Base-by-base conservation (phyloP, 345 rosid genomes). In the Bruguiera gymnorhiza region DNA sequence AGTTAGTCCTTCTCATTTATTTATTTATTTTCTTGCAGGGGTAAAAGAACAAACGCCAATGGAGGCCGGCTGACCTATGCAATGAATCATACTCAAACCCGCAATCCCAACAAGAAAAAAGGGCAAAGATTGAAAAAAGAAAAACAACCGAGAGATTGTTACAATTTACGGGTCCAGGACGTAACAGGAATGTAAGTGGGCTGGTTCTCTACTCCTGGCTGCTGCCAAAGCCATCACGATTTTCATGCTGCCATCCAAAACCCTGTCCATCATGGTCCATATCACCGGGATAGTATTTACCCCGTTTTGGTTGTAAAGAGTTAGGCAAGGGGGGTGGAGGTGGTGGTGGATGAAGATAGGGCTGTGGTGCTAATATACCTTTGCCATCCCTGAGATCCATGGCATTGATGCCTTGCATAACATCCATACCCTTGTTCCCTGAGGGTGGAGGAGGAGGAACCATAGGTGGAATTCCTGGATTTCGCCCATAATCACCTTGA, bases 161-260 rank as follows among this genome's bases (percentile, higher is more conserved):
- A 19, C 36, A 32, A 61, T 23, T 55, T 43, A 43, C 23, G 18
- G 62, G 54, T 70, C 67, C n/a, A 32, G 50, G 21, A 50, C 21
- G 18, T 27, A 60, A 20, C 39, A 43, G 31, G 36, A 16, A 32
- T 10, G 39, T 20, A 8, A 3, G 27, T 29, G 26, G 60, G 58
- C 62, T 29, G 26, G 46, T 60, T 63, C 56, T 65, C 80, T 85
- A 86, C 20, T 87, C 91, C 55, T 82, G 89, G 73, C 83, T 62
- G 64, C 71, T 78, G 59, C 88, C 93, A 54, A 77, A 85, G 21
- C 89, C 82, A 70, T 89, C 97, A 36, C 79, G 93, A 58, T 81
- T 87, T 78, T 89, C 95, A 60, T 87, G 92, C 60, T 82, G 87
- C 96, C 97, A 93, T 39, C 93, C 90, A 37, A 75, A 89, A 67